Conservation (phyloP, 2,329 filamentous ascomycete genomes). For the Cladosporium oxysporum region DNA sequence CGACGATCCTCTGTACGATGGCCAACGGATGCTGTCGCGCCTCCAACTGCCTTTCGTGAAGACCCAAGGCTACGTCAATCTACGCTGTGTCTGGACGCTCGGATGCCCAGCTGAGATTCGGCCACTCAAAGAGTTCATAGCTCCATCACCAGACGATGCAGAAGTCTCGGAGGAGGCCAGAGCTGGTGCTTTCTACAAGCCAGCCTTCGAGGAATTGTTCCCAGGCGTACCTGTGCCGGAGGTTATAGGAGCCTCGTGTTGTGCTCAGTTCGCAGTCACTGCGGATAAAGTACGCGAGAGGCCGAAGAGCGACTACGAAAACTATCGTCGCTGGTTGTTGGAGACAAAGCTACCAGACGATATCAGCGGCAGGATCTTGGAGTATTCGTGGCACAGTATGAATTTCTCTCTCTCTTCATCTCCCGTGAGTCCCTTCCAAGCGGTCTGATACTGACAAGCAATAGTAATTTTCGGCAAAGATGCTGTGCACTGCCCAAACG, state of each 20-base stretch:
- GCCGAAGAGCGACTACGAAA: conserved; percentile 51
- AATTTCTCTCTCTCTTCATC: background rate
- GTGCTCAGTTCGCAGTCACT: conserved; percentile 57
- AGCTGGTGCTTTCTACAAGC: conserved; percentile 52
- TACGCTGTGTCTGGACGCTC: conserved; percentile 55
- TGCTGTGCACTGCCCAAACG: conserved; percentile 53
- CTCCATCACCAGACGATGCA: conserved; percentile 35
- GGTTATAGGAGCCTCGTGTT: conserved; percentile 54
- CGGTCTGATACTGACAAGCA: background rate
- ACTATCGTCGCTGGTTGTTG: conserved; percentile 52
- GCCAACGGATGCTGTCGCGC: conserved; percentile 50
- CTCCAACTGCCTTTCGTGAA: conserved; percentile 53
- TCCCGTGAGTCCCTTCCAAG: background rate
- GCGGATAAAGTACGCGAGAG: conserved; percentile 49
- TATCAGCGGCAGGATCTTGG: conserved; percentile 56
- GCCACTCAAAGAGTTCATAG: conserved; percentile 40
- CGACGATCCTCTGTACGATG: conserved; percentile 53
- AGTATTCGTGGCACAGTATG: conserved; percentile 61
- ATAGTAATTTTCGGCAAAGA: conserved; percentile 12
- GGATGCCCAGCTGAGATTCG: conserved; percentile 56
- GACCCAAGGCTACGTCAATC: conserved; percentile 54
- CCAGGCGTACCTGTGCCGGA: conserved; percentile 43
- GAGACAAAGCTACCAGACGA: conserved; percentile 50
- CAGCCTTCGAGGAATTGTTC: conserved; percentile 54
- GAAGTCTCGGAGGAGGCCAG: conserved; percentile 39